Percentiles rank a stretch among this genome's conserved stretches.
These are phyloP conservation scores for Coemansia sp. DNA, from an alignment of 192 early-diverging fungal species.

Conservation along the genomic window DNA sequence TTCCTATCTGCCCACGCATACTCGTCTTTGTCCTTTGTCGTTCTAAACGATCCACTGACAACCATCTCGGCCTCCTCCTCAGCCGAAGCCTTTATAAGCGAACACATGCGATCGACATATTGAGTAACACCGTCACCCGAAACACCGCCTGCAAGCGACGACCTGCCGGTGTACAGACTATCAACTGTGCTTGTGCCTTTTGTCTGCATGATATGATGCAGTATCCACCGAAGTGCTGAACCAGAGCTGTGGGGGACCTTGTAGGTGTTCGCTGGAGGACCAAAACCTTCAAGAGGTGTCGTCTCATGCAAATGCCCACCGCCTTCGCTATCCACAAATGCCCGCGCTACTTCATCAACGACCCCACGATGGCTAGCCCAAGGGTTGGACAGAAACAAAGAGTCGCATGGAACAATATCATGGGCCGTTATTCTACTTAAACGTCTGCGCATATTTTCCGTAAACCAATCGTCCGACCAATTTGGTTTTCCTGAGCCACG, in stretches of 20 bases:
- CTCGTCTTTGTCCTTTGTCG: constrained; percentile 15
- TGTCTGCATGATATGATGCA: constrained; percentile 51
- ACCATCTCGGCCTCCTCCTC: constrained; percentile 49
- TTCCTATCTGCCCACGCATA: constrained; percentile 18
- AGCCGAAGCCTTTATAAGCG: constrained; percentile 41
- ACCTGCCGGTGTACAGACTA: constrained; percentile 47
- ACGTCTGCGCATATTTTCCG: constrained; percentile 35
- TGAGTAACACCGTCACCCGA: constrained; percentile 46
- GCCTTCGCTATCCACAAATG: constrained; percentile 55
- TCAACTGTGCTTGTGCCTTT: constrained; percentile 32
- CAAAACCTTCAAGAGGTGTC: constrained; percentile 40
- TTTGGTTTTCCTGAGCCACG: constrained; percentile 41
- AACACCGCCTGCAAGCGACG: constrained; percentile 49
- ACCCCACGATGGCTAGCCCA: constrained; percentile 20
- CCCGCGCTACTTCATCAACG: constrained; percentile 48
- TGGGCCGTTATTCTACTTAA: constrained; percentile 38
- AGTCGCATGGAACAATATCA: constrained; percentile 48
- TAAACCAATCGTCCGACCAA: constrained; percentile 51
- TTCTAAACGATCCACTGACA: constrained; percentile 33
- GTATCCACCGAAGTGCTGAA: constrained; percentile 44
- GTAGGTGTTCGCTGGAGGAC: constrained; percentile 29
- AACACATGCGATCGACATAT: constrained; percentile 46
- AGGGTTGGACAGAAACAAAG: constrained; percentile 36
- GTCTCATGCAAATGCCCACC: constrained; percentile 50
- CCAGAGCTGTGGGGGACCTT: constrained; percentile 40